Conservation (phyloP, 139 green algal species). For the Nannochloris sp. region DNA sequence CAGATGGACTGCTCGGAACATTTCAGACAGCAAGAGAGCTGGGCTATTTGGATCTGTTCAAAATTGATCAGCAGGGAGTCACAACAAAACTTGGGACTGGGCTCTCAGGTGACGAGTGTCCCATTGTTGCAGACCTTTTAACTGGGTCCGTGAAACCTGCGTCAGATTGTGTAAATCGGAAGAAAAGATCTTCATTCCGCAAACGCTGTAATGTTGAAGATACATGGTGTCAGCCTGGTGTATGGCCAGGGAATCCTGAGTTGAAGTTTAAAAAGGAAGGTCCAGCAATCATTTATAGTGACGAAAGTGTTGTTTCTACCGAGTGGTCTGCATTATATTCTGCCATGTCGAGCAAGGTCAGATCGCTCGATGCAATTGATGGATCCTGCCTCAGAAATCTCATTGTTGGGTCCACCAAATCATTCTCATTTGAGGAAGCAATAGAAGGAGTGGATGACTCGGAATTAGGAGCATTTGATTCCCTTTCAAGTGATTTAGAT, state of each 20-base stretch:
- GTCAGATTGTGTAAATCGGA: not conserved
- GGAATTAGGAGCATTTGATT: not conserved
- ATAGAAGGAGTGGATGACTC: not conserved
- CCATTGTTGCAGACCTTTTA: not conserved
- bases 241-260: not conserved
- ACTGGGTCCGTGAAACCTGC: constrained; percentile 4
- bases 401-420: constrained; percentile 10
- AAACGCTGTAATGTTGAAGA: not conserved
- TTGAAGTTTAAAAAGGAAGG: constrained; percentile 1
- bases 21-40: constrained; percentile 8
- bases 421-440: not conserved
- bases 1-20: not conserved
- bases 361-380: constrained; percentile 1
- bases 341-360: not conserved
- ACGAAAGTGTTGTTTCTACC: constrained; percentile 1
- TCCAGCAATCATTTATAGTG: constrained; percentile 2
- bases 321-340: constrained; percentile 10
- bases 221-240: constrained; percentile 2
- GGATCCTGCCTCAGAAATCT: constrained; percentile 20
- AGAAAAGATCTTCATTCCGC: not conserved
- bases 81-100: not conserved
- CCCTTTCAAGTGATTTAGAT: not conserved
- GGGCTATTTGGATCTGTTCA: constrained; percentile 5
- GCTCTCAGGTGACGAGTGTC: not conserved
- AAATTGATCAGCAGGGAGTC: not conserved